phyloP scores from a whole-genome alignment of 257 asterid genomes.

The Misopates orontium region DNA sequence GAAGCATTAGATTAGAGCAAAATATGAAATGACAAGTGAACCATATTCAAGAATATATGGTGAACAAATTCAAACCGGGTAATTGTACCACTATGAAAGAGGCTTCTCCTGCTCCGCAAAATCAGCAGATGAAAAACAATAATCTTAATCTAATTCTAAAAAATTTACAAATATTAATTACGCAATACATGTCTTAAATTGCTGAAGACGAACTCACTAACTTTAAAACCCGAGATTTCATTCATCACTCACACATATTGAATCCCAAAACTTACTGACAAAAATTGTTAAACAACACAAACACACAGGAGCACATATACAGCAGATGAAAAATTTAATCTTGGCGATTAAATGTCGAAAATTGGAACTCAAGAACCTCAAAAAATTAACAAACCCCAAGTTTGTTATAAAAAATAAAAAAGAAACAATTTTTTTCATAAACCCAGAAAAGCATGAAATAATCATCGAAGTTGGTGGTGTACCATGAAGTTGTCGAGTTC shows the following conservation, averaged over 20 bases:
- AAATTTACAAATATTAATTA: no score
- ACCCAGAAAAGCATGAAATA: background rate
- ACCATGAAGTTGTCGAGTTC: constrained; percentile 99
- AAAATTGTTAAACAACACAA: no score
- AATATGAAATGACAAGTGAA: background rate
- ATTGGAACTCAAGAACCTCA: background rate
- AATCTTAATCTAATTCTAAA: no score
- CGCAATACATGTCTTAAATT: no score
- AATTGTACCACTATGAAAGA: background rate
- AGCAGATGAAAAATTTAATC: background rate
- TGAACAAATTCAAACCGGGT: constrained; percentile 1
- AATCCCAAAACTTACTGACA: background rate
- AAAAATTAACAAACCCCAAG: background rate
- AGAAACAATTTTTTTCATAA: no score
- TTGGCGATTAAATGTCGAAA: background rate
- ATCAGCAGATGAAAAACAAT: no score
- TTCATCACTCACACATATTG: no score
- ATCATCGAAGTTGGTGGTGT: no score
- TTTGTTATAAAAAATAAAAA: background rate
- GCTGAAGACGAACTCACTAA: no score
- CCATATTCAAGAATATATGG: constrained; percentile 17
- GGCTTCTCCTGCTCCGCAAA: background rate
- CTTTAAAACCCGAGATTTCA: no score
- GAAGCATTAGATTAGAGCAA: background rate
- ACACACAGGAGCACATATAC: background rate